Evolutionary conservation across 164 flowering plant species (phyloP), one percentile per base, ranked within the genome.

Genomic region (Magnolia sinica): DNA sequence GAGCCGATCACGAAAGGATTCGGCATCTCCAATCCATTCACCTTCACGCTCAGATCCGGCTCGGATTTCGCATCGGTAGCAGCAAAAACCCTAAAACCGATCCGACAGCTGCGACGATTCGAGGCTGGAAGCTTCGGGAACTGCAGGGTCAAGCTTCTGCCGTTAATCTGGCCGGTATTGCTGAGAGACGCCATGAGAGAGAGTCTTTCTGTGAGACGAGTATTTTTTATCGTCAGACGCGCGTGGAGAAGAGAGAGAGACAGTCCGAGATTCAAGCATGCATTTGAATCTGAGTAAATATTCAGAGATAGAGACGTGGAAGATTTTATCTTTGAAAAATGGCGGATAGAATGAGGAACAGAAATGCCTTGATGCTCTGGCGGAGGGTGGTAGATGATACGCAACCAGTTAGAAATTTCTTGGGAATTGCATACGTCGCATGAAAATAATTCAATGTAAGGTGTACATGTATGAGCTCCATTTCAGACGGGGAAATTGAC

Each of bases 1-100:
- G 99, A 96, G 72, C 96, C 99, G 80, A 96, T 94, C 6, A 96
- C 98, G 69, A 96, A 96, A 18, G 99, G 99, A 78, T 94, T 96
- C 19, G 98, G 98, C 96, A 96, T 88, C 51, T 87, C 77, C 83
- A 96, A 73, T 63, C 99, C 99, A 78, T 96, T 96, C 0, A 96
- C 99, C 5, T 83, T 91, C 7, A 94, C 98, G 63, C 96, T 91
- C 29, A 96, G 92, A 85, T 96, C 99, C 8, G 99, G 98, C 85
- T 94, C 97, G 20, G 76, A 49, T 79, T 76, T 76, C 37, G 76
- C 51, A 59, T 74, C 84, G 8, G 8, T 50, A 0, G 88, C 86
- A 45, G 91, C 88, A 23, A 70, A 68, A 51, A 84, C 88, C 79
- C 87, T 78, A 70, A 89, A 83, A 72, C 91, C 89, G 73, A 88